Conservation (phyloP, 2,329 filamentous ascomycete genomes). For the Epichloe elymi region DNA sequence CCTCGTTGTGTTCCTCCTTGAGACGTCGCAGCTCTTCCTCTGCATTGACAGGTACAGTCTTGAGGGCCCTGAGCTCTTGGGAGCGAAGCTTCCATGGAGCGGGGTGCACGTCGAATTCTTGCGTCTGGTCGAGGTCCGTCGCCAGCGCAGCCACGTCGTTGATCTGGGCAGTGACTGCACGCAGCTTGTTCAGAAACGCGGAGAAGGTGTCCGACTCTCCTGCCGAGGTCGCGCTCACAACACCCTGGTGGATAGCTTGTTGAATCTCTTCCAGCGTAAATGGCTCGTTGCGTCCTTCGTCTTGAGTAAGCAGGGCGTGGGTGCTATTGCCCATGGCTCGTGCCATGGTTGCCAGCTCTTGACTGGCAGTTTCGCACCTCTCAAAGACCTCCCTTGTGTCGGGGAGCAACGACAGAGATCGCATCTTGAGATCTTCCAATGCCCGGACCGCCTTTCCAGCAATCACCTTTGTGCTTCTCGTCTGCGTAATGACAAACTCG, state of each 20-base stretch:
- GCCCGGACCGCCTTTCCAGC: constrained; percentile 65
- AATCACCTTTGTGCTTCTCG: constrained; percentile 72
- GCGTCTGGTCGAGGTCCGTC: constrained; percentile 55
- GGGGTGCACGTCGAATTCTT: constrained; percentile 63
- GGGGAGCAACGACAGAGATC: constrained; percentile 59
- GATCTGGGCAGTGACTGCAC: constrained; percentile 48
- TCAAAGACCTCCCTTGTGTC: constrained; percentile 59
- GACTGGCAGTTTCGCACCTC: constrained; percentile 49
- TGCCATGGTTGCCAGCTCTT: constrained; percentile 52
- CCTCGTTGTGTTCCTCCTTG: constrained; percentile 68
- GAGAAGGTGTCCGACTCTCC: constrained; percentile 58
- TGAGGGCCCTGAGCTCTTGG: constrained; percentile 68
- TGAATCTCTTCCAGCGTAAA: constrained; percentile 56
- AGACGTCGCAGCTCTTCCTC: constrained; percentile 74
- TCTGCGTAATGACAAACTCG: constrained; percentile 60
- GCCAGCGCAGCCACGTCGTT: constrained; percentile 59
- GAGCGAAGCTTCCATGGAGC: constrained; percentile 78
- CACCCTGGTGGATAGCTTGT: constrained; percentile 43
- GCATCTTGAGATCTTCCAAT: constrained; percentile 61
- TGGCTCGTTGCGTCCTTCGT: constrained; percentile 57
- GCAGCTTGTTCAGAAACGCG: constrained; percentile 53
- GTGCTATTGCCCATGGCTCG: constrained; percentile 55
- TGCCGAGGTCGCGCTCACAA: constrained; percentile 32
- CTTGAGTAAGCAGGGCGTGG: constrained; percentile 47
- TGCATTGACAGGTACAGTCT: constrained; percentile 66